Evolutionary conservation across 192 early-diverging fungal genomes (phyloP).

Genomic region (Entomortierella chlamydospora): DNA sequence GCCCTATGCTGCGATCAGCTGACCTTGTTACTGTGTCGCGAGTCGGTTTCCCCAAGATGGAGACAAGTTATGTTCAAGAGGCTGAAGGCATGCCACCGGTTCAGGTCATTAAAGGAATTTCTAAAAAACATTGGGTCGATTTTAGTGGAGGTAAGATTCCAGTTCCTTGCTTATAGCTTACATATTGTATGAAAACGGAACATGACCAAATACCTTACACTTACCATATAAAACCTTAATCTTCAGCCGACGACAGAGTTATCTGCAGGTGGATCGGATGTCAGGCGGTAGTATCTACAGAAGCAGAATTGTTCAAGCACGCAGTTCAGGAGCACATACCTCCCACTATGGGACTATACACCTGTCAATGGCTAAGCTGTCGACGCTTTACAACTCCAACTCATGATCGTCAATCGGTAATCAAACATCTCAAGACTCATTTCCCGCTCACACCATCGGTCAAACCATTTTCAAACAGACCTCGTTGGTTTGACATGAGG

Average conservation of each 20-base stretch:
- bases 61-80: constrained; percentile 37
- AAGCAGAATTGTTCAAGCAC: constrained; percentile 60
- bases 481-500: constrained; percentile 45
- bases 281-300: constrained; percentile 49
- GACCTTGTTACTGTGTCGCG: constrained; percentile 46
- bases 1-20: constrained; percentile 46
- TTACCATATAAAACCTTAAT: no score
- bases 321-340: constrained; percentile 62
- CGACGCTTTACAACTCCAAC: constrained; percentile 48
- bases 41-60: constrained; percentile 56
- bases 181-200: not conserved
- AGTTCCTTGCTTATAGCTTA: not conserved
- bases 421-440: constrained; percentile 64
- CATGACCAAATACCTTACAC: no score
- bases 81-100: constrained; percentile 28
- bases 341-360: constrained; percentile 42
- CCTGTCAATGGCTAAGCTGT: constrained; percentile 66
- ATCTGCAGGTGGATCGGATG: constrained; percentile 66
- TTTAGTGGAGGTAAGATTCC: constrained; percentile 37
- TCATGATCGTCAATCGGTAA: constrained; percentile 43
- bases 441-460: constrained; percentile 59
- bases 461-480: constrained; percentile 35
- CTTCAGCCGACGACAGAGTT: constrained; percentile 35
- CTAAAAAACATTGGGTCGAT: constrained; percentile 52
- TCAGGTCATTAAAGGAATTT: constrained; percentile 44